phyloP scores from a whole-genome alignment of 2,329 filamentous ascomycete species.

The Colletotrichum sojae region DNA sequence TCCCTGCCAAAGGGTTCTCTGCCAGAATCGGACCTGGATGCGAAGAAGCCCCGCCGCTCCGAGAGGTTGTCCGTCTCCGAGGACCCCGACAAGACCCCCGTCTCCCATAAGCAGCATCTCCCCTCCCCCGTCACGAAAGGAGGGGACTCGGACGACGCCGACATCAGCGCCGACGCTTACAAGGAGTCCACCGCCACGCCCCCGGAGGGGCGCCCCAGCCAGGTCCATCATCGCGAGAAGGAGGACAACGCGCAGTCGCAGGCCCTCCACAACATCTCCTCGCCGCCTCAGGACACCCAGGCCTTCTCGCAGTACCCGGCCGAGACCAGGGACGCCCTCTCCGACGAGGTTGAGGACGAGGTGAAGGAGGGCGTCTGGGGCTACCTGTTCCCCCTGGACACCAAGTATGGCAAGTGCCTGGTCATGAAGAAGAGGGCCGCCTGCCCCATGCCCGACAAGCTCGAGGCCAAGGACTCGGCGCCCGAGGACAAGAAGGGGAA shows the following conservation, averaged over 20 bases:
- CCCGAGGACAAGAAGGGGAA: conserved; percentile 58
- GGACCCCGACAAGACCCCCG: conserved; percentile 67
- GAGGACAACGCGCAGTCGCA: conserved; percentile 64
- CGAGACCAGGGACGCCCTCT: conserved; percentile 78
- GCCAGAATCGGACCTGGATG: conserved; percentile 74
- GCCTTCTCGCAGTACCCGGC: conserved; percentile 79
- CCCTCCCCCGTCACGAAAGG: conserved; percentile 84
- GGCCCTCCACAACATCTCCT: conserved; percentile 55
- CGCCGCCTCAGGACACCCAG: conserved; percentile 75
- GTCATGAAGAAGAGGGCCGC: conserved; percentile 82
- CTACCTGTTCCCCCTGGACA: conserved; percentile 87
- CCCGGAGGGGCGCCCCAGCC: conserved; percentile 71
- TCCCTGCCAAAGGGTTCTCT: conserved; percentile 71
- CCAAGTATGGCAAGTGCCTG: conserved; percentile 75
- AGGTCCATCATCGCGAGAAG: conserved; percentile 65
- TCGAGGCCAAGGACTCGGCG: conserved; percentile 55
- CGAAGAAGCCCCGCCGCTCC: conserved; percentile 88
- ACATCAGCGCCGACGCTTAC: conserved; percentile 50
- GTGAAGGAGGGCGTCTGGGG: conserved; percentile 92
- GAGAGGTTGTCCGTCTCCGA: conserved; percentile 71
- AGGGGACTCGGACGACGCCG: conserved; percentile 58
- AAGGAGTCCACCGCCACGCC: conserved; percentile 83
- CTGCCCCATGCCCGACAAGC: conserved; percentile 73
- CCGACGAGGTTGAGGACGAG: conserved; percentile 89
- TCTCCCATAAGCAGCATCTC: conserved; percentile 76